Base-by-base conservation (phyloP, 106 monocot species). In the Acanthochlamys bracteata region DNA sequence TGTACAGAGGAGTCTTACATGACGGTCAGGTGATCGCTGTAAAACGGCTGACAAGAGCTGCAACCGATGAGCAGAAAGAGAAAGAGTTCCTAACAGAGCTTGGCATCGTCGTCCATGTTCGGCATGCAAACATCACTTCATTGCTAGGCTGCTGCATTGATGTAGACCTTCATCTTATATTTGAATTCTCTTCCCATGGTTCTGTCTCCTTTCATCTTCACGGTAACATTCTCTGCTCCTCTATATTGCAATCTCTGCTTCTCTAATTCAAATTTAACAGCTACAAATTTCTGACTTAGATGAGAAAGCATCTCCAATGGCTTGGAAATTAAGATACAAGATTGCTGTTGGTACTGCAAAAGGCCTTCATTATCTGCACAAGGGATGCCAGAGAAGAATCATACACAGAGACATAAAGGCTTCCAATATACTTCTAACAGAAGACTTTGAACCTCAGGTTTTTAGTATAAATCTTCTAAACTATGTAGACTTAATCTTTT, bases 61-160 rank as follows among this genome's bases (percentile, higher is more conserved):
- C 80, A 22, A 62, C 73, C 1, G 83, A 83, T 20, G 83, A 77
- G 68, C 78, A 79, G 75, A 78, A 72, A 68, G 80, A 80, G 71
- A 80, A 77, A 65, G 88, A 88, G 24, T 88, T 88, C 77, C 39
- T 88, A 42, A 64, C 67, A 8, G 83, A 88, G 74, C 76, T 88
- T 25, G 88, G 88, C 0, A 75, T 79, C 10, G 57, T 83, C 20
- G 79, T 74, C 14, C 88, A 88, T 60, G 83, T 83, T n/a, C 52
- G 69, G 3, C 88, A 83, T 60, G 74, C 80, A 10, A 88, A 88
- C 53, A 64, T 88, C n/a, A 75, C 60, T 9, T 20, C 70, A n/a
- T 77, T 88, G 7, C 57, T 88, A 4, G 83, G 88, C n/a, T 88
- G 80, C 73, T 78, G 88, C 80, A 64, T 83, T 20, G 83, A 88